Evolutionary conservation across 1,284 basidiomycete species (phyloP).

Genomic region (Rhodotorula sp.): DNA sequence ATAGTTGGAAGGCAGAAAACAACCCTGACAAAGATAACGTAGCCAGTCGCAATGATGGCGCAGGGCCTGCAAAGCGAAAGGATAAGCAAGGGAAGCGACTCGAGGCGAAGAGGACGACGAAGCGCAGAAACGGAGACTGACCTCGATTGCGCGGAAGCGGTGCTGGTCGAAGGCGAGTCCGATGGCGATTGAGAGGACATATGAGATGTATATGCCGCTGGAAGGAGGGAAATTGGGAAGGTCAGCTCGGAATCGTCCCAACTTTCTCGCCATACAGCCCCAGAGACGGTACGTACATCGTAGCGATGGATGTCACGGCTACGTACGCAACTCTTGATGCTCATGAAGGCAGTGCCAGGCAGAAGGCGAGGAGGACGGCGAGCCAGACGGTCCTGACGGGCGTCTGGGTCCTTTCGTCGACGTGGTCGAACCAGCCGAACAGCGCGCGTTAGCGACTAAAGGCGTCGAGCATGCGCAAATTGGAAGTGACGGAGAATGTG

Average conservation of each 20-base stretch:
- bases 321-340: slow-evolving; percentile 68
- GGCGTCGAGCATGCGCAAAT: slow-evolving; percentile 75
- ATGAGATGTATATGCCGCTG: slow-evolving; percentile 2
- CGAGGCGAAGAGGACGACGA: not conserved
- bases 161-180: slow-evolving; percentile 59
- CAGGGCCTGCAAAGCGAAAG: slow-evolving; percentile 52
- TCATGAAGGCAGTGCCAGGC: slow-evolving; percentile 66
- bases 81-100: slow-evolving; percentile 55
- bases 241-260: not conserved
- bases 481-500: slow-evolving; percentile 58
- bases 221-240: not conserved
- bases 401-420: slow-evolving; percentile 59
- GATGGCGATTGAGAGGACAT: slow-evolving; percentile 65
- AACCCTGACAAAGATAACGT: slow-evolving; percentile 43
- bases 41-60: slow-evolving; percentile 33
- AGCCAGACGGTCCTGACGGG: slow-evolving; percentile 74
- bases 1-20: slow-evolving; percentile 41
- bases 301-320: slow-evolving; percentile 71
- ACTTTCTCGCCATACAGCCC: not conserved
- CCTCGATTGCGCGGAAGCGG: slow-evolving; percentile 55
- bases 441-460: slow-evolving; percentile 56
- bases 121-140: too few relatives aligned
- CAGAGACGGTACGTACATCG: slow-evolving; percentile 56
- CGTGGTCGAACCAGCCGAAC: slow-evolving; percentile 65
- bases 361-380: slow-evolving; percentile 70